phyloP scores from a whole-genome alignment of 441 rosid species.

The Populus tomentosa region DNA sequence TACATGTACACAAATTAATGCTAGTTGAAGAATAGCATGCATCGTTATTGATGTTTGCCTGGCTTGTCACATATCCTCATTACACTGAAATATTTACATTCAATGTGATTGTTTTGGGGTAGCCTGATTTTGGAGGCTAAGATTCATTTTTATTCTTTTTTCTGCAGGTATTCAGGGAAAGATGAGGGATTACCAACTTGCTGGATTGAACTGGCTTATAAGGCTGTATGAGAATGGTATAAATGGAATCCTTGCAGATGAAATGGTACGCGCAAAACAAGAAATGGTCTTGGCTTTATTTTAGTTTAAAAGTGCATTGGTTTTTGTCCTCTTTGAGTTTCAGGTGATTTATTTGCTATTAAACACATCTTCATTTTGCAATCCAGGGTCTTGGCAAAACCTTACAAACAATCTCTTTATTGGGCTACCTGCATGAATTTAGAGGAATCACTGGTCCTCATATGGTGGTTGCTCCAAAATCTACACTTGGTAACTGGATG shows the following conservation, averaged over 20 bases:
- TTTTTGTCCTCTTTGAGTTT: constrained; percentile 3
- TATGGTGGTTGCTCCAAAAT: constrained; percentile 99
- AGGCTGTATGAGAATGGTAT: constrained; percentile 97
- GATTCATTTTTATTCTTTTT: constrained; percentile 3
- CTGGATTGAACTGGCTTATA: constrained; percentile 97
- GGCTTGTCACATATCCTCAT: not conserved
- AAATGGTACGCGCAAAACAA: constrained; percentile 58
- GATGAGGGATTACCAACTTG: constrained; percentile 98
- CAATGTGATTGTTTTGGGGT: not conserved
- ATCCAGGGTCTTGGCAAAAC: constrained; percentile 98
- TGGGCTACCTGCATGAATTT: constrained; percentile 97
- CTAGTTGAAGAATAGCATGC: not conserved
- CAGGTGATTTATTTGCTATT: not conserved
- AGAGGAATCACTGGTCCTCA: constrained; percentile 97
- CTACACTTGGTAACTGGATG: constrained; percentile 99
- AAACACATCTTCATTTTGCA: constrained; percentile 7
- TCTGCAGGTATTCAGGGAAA: constrained; percentile 89
- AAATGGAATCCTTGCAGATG: constrained; percentile 98
- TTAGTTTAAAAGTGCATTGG: not conserved
- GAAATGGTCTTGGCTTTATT: not conserved
- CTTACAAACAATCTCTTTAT: constrained; percentile 88
- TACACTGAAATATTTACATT: not conserved
- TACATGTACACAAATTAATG: not conserved
- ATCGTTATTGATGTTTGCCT: not conserved
- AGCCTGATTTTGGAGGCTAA: not conserved